Evolutionary conservation across 257 asterid species (phyloP).

Genomic region (Linaria vulgaris): DNA sequence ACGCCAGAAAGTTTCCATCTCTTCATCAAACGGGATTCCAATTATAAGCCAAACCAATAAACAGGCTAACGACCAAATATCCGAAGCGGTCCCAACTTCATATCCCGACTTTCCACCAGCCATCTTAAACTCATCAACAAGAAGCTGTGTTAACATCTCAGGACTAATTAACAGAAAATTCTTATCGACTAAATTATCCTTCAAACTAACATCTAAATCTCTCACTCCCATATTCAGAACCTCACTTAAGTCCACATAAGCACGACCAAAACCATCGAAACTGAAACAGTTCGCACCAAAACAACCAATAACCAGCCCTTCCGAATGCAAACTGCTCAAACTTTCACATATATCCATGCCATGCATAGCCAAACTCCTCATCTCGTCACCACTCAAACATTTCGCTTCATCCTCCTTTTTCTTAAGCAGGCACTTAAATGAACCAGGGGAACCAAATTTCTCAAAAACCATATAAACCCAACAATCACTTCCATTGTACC

Average conservation of each 20-base stretch:
- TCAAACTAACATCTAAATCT: slow-evolving; percentile 29
- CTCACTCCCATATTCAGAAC: slow-evolving; percentile 45
- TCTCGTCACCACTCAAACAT: slow-evolving; percentile 29
- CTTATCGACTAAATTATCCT: slow-evolving; percentile 28
- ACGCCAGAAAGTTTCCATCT: slow-evolving; percentile 38
- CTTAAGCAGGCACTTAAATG: slow-evolving; percentile 30
- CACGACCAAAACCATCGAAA: slow-evolving; percentile 54
- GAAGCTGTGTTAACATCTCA: slow-evolving; percentile 45
- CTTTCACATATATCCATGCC: slow-evolving; percentile 68
- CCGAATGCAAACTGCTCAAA: slow-evolving; percentile 56
- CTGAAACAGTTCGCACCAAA: slow-evolving; percentile 49
- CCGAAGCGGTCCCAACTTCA: slow-evolving; percentile 60
- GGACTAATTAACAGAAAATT: slow-evolving; percentile 62
- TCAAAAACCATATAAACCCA: slow-evolving; percentile 55
- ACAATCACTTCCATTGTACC: slow-evolving; percentile 56
- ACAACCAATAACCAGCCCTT: slow-evolving; percentile 63
- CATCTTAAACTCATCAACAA: slow-evolving; percentile 37
- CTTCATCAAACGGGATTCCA: slow-evolving; percentile 54
- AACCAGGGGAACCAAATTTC: slow-evolving; percentile 38
- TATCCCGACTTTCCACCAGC: slow-evolving; percentile 30
- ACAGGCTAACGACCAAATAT: slow-evolving; percentile 84
- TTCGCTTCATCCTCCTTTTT: slow-evolving; percentile 29
- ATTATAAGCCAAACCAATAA: slow-evolving; percentile 51
- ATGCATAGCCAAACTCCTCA: slow-evolving; percentile 43
- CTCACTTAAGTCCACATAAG: slow-evolving; percentile 53